Conservation (phyloP, 768 basidiomycete species). For the Russula olivacea region DNA sequence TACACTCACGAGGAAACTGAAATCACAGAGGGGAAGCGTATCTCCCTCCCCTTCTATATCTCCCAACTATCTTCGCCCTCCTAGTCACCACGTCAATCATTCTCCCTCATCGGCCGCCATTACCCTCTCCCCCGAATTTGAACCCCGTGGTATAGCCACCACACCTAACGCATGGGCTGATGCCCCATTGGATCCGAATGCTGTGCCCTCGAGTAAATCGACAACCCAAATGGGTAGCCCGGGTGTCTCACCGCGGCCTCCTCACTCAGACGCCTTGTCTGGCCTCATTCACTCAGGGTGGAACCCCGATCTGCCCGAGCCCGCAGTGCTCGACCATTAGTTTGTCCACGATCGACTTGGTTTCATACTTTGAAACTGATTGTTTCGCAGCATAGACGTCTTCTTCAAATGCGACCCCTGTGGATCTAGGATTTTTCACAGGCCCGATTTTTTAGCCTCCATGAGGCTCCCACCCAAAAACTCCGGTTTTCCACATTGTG, state of each 20-base stretch:
- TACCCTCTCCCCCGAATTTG: constrained; percentile 28
- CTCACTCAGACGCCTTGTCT: constrained; percentile 50
- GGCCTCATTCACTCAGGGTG: constrained; percentile 71
- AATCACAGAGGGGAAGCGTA: constrained; percentile 42
- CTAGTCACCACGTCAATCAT: constrained; percentile 1
- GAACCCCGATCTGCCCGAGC: constrained; percentile 82
- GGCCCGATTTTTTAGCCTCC: constrained; percentile 70
- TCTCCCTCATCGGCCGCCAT: constrained; percentile 23
- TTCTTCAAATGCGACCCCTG: constrained; percentile 90
- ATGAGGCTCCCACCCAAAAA: constrained; percentile 77
- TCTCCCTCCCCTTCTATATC: constrained; percentile 38
- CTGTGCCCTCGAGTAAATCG: constrained; percentile 25
- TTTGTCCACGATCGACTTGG: constrained; percentile 34
- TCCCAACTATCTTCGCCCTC: constrained; percentile 25
- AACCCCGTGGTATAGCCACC: constrained; percentile 21
- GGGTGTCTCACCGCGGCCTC: constrained; percentile 28
- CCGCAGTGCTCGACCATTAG: constrained; percentile 68
- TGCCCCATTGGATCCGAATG: constrained; percentile 27
- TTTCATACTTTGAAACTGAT: constrained; percentile 5
- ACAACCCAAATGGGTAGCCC: constrained; percentile 22
- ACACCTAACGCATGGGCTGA: constrained; percentile 28
- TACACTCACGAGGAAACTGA: constrained; percentile 55
- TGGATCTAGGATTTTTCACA: constrained; percentile 77
- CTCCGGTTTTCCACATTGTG: constrained; percentile 81
- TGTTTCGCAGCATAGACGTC: constrained; percentile 57